phyloP scores from a whole-genome alignment of 768 basidiomycete species.

The Russula foetens region DNA sequence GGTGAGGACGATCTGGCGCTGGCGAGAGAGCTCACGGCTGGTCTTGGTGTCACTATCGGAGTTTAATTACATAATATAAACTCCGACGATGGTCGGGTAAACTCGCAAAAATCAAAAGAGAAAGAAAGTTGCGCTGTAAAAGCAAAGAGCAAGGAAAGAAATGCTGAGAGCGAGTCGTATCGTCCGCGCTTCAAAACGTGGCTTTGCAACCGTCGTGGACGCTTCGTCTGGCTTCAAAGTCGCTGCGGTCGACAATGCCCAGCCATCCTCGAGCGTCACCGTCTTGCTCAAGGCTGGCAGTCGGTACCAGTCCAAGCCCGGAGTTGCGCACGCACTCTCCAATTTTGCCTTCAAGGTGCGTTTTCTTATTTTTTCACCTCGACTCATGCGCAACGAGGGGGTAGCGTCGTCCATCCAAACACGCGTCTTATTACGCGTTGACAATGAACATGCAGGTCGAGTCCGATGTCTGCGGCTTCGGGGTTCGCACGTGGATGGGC shows the following conservation, averaged over 20 bases:
- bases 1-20: slow-evolving; percentile 43
- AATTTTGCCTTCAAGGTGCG: slow-evolving; percentile 98
- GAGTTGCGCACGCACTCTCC: slow-evolving; percentile 90
- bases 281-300: slow-evolving; percentile 90
- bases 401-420: neutral
- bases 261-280: slow-evolving; percentile 80
- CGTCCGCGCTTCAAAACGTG: slow-evolving; percentile 31
- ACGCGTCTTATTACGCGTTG: neutral
- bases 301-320: slow-evolving; percentile 80
- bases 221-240: slow-evolving; percentile 70
- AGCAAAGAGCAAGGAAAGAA: no score
- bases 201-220: slow-evolving; percentile 80
- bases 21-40: slow-evolving; percentile 54
- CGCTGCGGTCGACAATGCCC: slow-evolving; percentile 73
- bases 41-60: slow-evolving; percentile 35
- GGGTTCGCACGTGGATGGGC: neutral
- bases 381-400: neutral
- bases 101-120: neutral
- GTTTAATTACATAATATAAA: neutral
- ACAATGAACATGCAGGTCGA: neutral
- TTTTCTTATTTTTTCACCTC: neutral
- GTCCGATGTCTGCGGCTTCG: neutral
- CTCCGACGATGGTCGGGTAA: neutral
- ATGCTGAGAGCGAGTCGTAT: slow-evolving; percentile 20
- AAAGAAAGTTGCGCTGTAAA: no score